phyloP scores from a whole-genome alignment of 2,329 filamentous ascomycete genomes.

The Alternaria metachromatica region DNA sequence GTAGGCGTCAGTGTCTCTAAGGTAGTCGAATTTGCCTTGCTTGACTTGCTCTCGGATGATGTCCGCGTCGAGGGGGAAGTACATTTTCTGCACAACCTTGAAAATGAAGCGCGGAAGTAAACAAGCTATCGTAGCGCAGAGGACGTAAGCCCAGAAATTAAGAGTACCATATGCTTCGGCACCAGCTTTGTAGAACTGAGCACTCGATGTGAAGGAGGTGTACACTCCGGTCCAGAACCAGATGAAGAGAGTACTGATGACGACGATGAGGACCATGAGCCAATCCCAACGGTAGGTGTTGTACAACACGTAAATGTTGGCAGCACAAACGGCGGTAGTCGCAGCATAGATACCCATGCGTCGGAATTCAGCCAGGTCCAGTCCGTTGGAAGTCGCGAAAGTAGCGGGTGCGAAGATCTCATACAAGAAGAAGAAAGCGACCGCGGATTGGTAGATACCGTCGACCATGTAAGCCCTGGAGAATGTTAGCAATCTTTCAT shows the following conservation, averaged over 20 bases:
- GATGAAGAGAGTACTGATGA: conserved; percentile 82
- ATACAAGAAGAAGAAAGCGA: conserved; percentile 93
- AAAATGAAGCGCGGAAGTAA: conserved; percentile 85
- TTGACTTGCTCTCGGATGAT: conserved; percentile 93
- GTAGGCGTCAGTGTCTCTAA: conserved; percentile 64
- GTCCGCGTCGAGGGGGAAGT: conserved; percentile 89
- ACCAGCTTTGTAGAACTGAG: conserved; percentile 77
- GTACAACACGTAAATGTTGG: conserved; percentile 93
- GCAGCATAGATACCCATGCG: conserved; percentile 88
- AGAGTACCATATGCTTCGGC: conserved; percentile 79
- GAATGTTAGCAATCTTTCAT: conserved; percentile 18
- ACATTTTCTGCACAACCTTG: conserved; percentile 92
- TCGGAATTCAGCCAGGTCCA: conserved; percentile 77
- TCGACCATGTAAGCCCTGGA: conserved; percentile 83
- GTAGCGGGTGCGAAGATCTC: conserved; percentile 73
- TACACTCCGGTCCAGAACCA: conserved; percentile 98
- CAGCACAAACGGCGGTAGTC: conserved; percentile 81
- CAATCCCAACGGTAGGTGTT: conserved; percentile 99
- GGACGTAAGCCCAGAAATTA: conserved; percentile 84
- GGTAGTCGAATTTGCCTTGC: conserved; percentile 79
- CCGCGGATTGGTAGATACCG: conserved; percentile 91
- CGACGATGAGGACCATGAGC: conserved; percentile 84
- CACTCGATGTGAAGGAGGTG: conserved; percentile 64
- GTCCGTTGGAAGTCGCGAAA: conserved; percentile 74
- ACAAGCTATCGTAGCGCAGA: conserved; percentile 81